Percentiles rank a stretch among this genome's conserved stretches.
phyloP scores from a whole-genome alignment of 495 filamentous ascomycete species.

The Penicillium canescens region DNA sequence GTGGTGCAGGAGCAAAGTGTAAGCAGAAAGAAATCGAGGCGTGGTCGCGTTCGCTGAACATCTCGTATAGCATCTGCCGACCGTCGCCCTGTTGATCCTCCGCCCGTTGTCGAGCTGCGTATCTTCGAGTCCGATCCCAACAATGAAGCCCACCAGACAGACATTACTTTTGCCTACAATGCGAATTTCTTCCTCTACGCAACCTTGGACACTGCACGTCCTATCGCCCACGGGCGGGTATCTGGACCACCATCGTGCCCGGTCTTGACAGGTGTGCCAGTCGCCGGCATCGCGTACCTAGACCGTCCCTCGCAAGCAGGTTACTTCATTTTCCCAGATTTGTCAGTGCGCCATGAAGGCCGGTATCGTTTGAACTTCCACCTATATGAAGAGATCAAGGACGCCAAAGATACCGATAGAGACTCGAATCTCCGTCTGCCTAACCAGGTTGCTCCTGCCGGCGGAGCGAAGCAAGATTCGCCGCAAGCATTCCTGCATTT shows the following conservation, averaged over 20 bases:
- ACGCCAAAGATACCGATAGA: constrained; percentile 63
- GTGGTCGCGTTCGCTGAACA: constrained; percentile 12
- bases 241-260: constrained; percentile 68
- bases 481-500: constrained; percentile 55
- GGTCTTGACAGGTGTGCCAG: constrained; percentile 91
- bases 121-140: constrained; percentile 77
- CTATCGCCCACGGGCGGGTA: constrained; percentile 79
- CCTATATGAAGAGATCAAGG: constrained; percentile 90
- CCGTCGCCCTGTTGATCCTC: constrained; percentile 93
- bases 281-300: constrained; percentile 95
- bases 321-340: constrained; percentile 97
- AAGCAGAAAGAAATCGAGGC: constrained; percentile 28
- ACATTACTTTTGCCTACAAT: constrained; percentile 90
- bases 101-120: constrained; percentile 90
- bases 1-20: constrained; percentile 95
- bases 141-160: constrained; percentile 53
- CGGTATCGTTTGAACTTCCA: constrained; percentile 87
- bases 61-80: constrained; percentile 77
- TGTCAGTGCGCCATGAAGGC: constrained; percentile 95
- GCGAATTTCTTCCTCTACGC: constrained; percentile 98
- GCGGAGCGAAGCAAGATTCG: constrained; percentile 30
- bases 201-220: constrained; percentile 83
- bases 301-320: constrained; percentile 89
- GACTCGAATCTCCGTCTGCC: constrained; percentile 37
- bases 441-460: constrained; percentile 20